A percentile compares a stretch with the other conserved stretches of the same genome.
Evolutionary conservation across 2,329 filamentous ascomycete species (phyloP).

Genomic region (Colletotrichum destructivum): DNA sequence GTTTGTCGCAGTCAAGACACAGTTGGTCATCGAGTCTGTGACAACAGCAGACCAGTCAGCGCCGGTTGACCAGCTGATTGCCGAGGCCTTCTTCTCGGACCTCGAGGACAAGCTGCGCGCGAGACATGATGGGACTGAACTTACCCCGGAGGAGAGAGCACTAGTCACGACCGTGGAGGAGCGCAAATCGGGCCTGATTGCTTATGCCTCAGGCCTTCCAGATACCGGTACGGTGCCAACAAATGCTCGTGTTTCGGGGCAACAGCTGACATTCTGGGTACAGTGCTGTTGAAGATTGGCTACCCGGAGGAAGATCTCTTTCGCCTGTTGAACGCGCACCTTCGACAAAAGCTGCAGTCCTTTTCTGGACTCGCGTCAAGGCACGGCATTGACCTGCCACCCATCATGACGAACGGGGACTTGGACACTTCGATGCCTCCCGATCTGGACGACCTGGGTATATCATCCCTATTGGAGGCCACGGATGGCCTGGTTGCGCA

Average conservation of each 20-base stretch:
- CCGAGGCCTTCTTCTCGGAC: slow-evolving; percentile 70
- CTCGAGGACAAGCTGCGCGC: slow-evolving; percentile 64
- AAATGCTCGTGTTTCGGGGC: slow-evolving; percentile 49
- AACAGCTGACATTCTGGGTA: slow-evolving; percentile 55
- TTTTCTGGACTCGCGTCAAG: slow-evolving; percentile 53
- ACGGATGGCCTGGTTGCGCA: slow-evolving; percentile 59
- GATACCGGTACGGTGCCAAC: slow-evolving; percentile 43
- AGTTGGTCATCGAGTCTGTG: slow-evolving; percentile 67
- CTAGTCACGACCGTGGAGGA: slow-evolving; percentile 53
- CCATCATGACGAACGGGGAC: slow-evolving; percentile 49
- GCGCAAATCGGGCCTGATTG: slow-evolving; percentile 52
- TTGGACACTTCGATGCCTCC: slow-evolving; percentile 46
- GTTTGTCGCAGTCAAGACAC: slow-evolving; percentile 64
- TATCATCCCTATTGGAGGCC: slow-evolving; percentile 60
- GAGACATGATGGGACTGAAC: slow-evolving; percentile 50
- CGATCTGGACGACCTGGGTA: slow-evolving; percentile 54
- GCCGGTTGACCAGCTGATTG: slow-evolving; percentile 65
- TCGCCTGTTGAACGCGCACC: slow-evolving; percentile 52
- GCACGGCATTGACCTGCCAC: slow-evolving; percentile 54
- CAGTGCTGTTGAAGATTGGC: slow-evolving; percentile 35
- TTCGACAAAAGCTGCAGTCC: slow-evolving; percentile 52
- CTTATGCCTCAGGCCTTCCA: slow-evolving; percentile 31
- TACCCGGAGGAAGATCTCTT: slow-evolving; percentile 45
- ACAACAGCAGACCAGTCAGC: slow-evolving; percentile 64
- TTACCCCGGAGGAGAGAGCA: slow-evolving; percentile 54